These are phyloP conservation scores for Talaromyces sp. DNA, from an alignment of 2,329 filamentous ascomycete species.

Conservation along the genomic window DNA sequence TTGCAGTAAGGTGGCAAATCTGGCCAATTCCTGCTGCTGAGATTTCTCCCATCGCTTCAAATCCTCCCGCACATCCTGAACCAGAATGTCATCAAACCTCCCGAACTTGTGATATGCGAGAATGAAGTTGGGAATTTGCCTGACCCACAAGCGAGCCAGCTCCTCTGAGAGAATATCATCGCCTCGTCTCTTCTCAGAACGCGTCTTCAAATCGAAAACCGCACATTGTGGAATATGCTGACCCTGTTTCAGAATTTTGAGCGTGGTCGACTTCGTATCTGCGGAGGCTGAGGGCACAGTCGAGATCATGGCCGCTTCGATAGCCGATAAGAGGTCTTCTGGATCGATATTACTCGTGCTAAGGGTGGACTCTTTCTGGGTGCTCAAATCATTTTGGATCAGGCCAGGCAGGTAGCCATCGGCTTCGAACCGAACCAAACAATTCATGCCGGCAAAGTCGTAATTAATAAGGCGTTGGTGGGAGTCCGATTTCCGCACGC, in stretches of 20 bases:
- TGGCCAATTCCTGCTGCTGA: slow-evolving; percentile 23
- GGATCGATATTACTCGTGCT: neutral
- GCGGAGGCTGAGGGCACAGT: neutral
- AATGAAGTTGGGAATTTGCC: slow-evolving; percentile 50
- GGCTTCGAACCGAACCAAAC: slow-evolving; percentile 53
- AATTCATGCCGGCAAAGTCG: slow-evolving; percentile 49
- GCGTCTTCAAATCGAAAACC: slow-evolving; percentile 53
- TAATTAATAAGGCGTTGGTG: slow-evolving; percentile 62
- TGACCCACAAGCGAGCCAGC: slow-evolving; percentile 39
- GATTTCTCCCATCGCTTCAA: slow-evolving; percentile 39
- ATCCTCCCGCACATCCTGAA: slow-evolving; percentile 32
- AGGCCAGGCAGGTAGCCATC: slow-evolving; percentile 50
- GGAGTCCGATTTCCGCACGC: slow-evolving; percentile 51
- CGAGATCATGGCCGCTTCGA: slow-evolving; percentile 2
- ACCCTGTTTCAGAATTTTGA: slow-evolving; percentile 21
- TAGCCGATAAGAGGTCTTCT: slow-evolving; percentile 3
- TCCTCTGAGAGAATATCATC: slow-evolving; percentile 33
- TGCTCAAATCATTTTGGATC: neutral
- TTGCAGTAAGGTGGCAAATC: slow-evolving; percentile 17
- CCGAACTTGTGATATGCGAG: slow-evolving; percentile 46
- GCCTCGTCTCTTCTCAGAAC: slow-evolving; percentile 31
- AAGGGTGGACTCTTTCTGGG: neutral
- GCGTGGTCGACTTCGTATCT: neutral
- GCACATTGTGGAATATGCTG: slow-evolving; percentile 35
- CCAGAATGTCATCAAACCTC: slow-evolving; percentile 40